A percentile compares a stretch with the other conserved stretches of the same genome.
Conservation (phyloP, 306 rosid species). For the Trifolium dubium region DNA sequence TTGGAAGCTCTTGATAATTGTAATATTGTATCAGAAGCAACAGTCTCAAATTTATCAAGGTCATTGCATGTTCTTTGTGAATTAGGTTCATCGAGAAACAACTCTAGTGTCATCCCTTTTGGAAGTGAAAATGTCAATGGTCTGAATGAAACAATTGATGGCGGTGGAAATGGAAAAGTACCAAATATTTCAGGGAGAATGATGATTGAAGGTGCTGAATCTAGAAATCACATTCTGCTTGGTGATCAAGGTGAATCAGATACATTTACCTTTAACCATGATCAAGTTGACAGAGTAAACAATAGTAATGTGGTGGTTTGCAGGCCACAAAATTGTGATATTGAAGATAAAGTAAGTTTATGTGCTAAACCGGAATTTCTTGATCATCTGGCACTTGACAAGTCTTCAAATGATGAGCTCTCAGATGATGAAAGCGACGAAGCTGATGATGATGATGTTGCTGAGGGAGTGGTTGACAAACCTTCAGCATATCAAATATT, state of each 20-base stretch:
- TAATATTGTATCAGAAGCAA: slow-evolving; percentile 65
- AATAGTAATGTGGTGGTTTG: slow-evolving; percentile 33
- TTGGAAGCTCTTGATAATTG: slow-evolving; percentile 59
- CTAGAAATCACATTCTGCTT: slow-evolving; percentile 38
- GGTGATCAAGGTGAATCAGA: slow-evolving; percentile 25
- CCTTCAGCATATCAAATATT: slow-evolving; percentile 75
- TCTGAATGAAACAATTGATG: slow-evolving; percentile 43
- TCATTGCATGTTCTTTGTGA: slow-evolving; percentile 62
- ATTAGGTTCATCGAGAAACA: slow-evolving; percentile 40
- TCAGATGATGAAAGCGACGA: slow-evolving; percentile 43
- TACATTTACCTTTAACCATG: slow-evolving; percentile 28
- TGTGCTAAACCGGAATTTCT: slow-evolving; percentile 8
- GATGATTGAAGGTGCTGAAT: slow-evolving; percentile 41
- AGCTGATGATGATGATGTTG: slow-evolving; percentile 41
- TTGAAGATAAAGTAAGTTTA: slow-evolving; percentile 35
- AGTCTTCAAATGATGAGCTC: slow-evolving; percentile 36
- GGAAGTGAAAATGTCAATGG: slow-evolving; percentile 37
- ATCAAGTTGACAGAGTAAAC: slow-evolving; percentile 35
- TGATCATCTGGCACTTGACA: slow-evolving; percentile 33
- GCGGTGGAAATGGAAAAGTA: slow-evolving; percentile 19
- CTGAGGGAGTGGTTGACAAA: slow-evolving; percentile 45
- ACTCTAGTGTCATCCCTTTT: slow-evolving; percentile 43
- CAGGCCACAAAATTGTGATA: slow-evolving; percentile 36
- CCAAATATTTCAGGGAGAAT: slow-evolving; percentile 38
- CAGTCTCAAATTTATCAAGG: slow-evolving; percentile 64